Base-by-base conservation (phyloP, 164 flowering plant genomes). In the Buxus sempervirens region DNA sequence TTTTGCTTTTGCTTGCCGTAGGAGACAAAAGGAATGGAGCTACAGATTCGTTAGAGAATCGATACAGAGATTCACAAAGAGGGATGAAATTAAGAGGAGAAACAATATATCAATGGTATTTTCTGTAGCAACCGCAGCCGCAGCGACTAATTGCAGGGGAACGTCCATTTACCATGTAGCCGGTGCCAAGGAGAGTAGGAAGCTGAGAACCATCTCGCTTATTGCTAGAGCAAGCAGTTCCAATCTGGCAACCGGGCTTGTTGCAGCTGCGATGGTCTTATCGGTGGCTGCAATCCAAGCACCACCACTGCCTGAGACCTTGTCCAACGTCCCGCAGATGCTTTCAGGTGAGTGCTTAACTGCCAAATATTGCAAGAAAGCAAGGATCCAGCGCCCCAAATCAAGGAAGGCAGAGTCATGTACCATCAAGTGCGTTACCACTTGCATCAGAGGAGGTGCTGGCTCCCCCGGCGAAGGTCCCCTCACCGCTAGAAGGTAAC, bases 401-500 rank as follows among this genome's bases (percentile, higher is more conserved):
- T 88, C 96, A 0, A 83, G 76, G 68, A 82, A 86, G 38, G 98
- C 98, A 0, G 97, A 91, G 75, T 62, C 83, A 0, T 95, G 98
- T 76, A 90, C 96, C 5, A 68, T 67, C 59, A 91, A 87, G 72
- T 95, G 98, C 59, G 89, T 90, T 48, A 73, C 81, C 19, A 91
- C 97, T 64, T 95, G 98, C 80, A 88, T 89, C 48, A 76, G 85
- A 20, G 96, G 98, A 13, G 96, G 96, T 16, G 83, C 80, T 25
- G 96, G 94, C n/a, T 81, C 94, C 1, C 97, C 90, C 0, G 97
- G 97, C 4, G 97, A 91, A 83, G 97, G 97, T 14, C 96, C 98
- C 45, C 70, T 90, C 10, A 90, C 89, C 38, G 75, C 87, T 38
- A 70, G 90, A 53, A 85, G 95, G 98, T 89, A 67, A 24, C 36